Evolutionary conservation across 352 stramenopile species (phyloP).

Genomic region (Phytophthora pluvialis): DNA sequence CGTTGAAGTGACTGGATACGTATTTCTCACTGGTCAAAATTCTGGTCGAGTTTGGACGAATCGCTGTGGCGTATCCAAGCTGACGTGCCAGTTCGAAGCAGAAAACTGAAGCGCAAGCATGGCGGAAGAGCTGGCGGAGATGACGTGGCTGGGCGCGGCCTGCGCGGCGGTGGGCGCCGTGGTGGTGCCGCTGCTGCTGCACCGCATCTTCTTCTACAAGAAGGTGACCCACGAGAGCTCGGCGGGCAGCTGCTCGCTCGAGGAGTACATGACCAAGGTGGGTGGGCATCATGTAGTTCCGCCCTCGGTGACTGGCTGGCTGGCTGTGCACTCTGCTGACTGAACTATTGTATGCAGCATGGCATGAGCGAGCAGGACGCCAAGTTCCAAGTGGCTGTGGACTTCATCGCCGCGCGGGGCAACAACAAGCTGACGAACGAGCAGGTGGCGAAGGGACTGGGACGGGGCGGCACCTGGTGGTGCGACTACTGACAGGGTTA

Average conservation of each 20-base stretch:
- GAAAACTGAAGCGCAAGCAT: slow-evolving; percentile 21
- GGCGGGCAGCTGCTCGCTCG: slow-evolving; percentile 46
- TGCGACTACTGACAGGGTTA: slow-evolving; percentile 19
- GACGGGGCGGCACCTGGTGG: background rate
- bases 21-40: slow-evolving; percentile 10
- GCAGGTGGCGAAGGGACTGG: slow-evolving; percentile 41
- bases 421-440: slow-evolving; percentile 69
- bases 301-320: background rate
- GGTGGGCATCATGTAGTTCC: background rate
- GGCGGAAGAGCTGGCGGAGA: slow-evolving; percentile 31
- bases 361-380: slow-evolving; percentile 66
- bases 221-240: slow-evolving; percentile 38
- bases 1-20: slow-evolving; percentile 26
- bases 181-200: slow-evolving; percentile 58
- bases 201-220: slow-evolving; percentile 59
- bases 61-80: background rate
- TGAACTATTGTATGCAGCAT: slow-evolving; percentile 41
- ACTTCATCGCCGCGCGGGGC: slow-evolving; percentile 56
- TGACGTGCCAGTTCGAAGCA: slow-evolving; percentile 16
- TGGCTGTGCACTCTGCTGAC: background rate
- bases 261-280: slow-evolving; percentile 67
- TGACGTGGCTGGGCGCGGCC: slow-evolving; percentile 49
- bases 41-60: slow-evolving; percentile 7
- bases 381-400: slow-evolving; percentile 76
- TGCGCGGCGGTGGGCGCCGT: slow-evolving; percentile 40